These are phyloP conservation scores for Citrullus mucosospermus DNA, from an alignment of 306 rosid species.

Conservation along the genomic window DNA sequence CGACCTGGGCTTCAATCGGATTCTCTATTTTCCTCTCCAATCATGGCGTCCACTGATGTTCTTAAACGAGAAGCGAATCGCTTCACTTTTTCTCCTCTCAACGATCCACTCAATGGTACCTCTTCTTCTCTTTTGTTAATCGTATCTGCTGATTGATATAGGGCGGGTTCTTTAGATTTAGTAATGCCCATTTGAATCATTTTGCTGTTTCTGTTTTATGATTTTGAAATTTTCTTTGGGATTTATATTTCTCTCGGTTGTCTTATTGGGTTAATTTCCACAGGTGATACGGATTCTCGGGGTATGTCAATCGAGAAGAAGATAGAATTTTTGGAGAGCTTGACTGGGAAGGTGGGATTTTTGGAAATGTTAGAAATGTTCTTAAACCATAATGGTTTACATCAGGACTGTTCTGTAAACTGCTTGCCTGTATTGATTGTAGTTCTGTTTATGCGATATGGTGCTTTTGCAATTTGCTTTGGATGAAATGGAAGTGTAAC, in stretches of 20 bases:
- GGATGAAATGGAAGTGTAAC: background rate
- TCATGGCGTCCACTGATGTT: conserved; percentile 40
- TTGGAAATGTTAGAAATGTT: background rate
- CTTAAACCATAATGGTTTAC: background rate
- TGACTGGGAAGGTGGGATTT: conserved; percentile 55
- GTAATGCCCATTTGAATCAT: background rate
- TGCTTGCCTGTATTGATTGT: background rate
- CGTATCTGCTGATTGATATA: background rate
- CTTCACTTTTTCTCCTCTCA: conserved; percentile 19
- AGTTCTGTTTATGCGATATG: background rate
- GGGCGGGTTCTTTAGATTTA: background rate
- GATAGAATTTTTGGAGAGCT: conserved; percentile 65
- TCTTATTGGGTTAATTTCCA: conserved; percentile 18
- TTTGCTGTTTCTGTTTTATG: background rate
- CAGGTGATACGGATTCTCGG: conserved; percentile 16
- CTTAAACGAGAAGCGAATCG: conserved; percentile 32
- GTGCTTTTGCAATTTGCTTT: background rate
- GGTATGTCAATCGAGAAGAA: conserved; percentile 74
- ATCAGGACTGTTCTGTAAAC: background rate
- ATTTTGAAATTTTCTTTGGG: background rate
- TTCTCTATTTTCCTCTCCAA: background rate
- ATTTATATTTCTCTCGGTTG: conserved; percentile 6
- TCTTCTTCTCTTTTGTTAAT: background rate
- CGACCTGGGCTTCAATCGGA: background rate
- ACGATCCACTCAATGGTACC: conserved; percentile 27